Conservation (phyloP, 768 basidiomycete genomes). For the Tylopilus plumbeoviolaceoides region DNA sequence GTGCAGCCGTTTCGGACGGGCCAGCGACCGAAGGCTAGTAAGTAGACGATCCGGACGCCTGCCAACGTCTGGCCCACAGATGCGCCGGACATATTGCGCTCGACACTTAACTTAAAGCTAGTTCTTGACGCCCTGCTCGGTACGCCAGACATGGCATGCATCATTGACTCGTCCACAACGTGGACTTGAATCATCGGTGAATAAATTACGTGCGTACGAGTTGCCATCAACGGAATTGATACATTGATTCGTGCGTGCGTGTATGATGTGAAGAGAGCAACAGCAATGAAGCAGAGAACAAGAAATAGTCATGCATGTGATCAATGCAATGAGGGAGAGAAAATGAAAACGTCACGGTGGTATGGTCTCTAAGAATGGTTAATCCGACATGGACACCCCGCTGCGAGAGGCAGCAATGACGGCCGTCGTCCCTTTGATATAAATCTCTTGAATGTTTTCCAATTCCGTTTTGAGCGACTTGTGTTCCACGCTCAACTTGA, state of each 20-base stretch:
- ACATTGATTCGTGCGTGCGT: background rate
- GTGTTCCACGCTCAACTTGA: conserved; percentile 42
- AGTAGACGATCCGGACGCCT: too few species aligned
- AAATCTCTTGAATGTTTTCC: conserved; percentile 43
- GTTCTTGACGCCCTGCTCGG: too few species aligned
- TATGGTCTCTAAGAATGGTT: background rate
- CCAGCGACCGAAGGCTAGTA: too few species aligned
- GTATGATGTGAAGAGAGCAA: conserved; percentile 1
- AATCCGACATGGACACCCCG: conserved; percentile 13
- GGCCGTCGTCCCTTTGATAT: conserved; percentile 20
- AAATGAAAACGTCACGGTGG: background rate
- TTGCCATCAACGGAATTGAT: background rate
- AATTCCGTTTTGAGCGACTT: conserved; percentile 50
- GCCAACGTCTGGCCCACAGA: too few species aligned
- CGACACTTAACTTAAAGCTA: too few species aligned
- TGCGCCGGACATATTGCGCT: too few species aligned
- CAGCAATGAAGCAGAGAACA: background rate
- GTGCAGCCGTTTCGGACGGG: too few species aligned
- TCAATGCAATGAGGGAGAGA: background rate
- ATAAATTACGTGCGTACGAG: too few species aligned
- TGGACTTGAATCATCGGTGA: too few species aligned
- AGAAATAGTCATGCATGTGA: background rate
- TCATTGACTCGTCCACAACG: too few species aligned
- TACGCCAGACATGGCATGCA: too few species aligned
- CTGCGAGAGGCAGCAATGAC: background rate